Base-by-base conservation (phyloP, 306 rosid species). In the Oxytropis ochrocephala region DNA sequence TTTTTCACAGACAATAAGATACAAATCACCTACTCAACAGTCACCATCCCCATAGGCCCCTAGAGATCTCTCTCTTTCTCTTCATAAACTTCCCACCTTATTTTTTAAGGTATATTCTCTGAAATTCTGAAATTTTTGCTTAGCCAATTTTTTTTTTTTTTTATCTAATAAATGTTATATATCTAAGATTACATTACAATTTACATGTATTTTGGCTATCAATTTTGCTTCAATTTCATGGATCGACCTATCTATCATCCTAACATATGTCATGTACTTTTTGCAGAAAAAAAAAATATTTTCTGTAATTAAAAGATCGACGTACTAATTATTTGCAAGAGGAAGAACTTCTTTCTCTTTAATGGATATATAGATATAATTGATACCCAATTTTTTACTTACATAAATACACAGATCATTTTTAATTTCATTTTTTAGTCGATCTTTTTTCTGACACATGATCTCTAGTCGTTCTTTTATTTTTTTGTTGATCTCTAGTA, bases 401-500 rank as follows among this genome's bases (percentile, higher is more conserved):
- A n/a, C n/a, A n/a, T n/a, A 71, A 88, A 87, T 82, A n/a, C n/a
- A n/a, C 75, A 19, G 90, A 87, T 82, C 81, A n/a, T n/a, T n/a
- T n/a, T n/a, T n/a, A n/a, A n/a, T n/a, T n/a, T n/a, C n/a, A n/a
- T n/a, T n/a, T n/a, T 48, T 73, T 63, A 47, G 54, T 70, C n/a
- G 63, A 5, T 54, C 29, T 24, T 1, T 24, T 24, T 24, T 24
- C 3, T 24, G 0, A 24, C 29, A 21, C 27, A 24, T 24, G 90
- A 87, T 82, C n/a, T n/a, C n/a, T n/a, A n/a, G n/a, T n/a, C n/a
- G n/a, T n/a, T n/a, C n/a, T n/a, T n/a, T n/a, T n/a, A n/a, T n/a
- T n/a, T n/a, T n/a, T n/a, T n/a, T n/a, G n/a, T n/a, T n/a, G n/a
- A n/a, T n/a, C 81, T 48, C 73, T 63, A 47, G 54, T 70, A 7